Base-by-base conservation (phyloP, 2,329 filamentous ascomycete species). In the Penicillium sp. region DNA sequence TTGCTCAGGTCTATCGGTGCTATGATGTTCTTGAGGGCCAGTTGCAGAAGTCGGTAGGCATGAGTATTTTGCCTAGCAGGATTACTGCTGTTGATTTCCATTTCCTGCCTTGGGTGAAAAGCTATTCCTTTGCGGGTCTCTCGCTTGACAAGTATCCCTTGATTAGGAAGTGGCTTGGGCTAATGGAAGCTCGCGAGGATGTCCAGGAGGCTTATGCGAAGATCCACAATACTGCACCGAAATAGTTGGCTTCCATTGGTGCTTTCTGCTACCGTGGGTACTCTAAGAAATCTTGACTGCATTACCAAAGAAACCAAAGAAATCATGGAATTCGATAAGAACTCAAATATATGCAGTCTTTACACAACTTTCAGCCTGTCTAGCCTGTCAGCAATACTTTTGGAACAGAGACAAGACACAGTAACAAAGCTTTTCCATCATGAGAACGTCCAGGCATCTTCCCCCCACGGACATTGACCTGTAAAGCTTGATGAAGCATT, bases 11-110 rank as follows among this genome's bases (percentile, higher is more conserved):
- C 1, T 71, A 76, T 26, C 71, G 77, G n/a, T 78, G 74, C 62
- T 79, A 72, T 47, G 69, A 70, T 46, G 72, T 80, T 3, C 66
- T 79, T 0, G 77, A 79, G 24, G 72, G 62, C 1, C 76, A 79
- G 56, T 60, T 79, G 47, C 66, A 71, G 61, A 77, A 75, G 57
- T 70, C 69, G 11, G 65, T 59, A 2, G 76, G 75, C 1, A 54
- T 64, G 26, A 79, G 72, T 51, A 69, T 79, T 31, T 51, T 79
- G 24, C 71, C 71, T 2, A 68, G 72, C 3, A 68, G 70, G 0
- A 57, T 73, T 31, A 75, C 68, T 22, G 74, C 74, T 1, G 76
- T 78, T 2, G 77, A 79, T 58, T 66, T 73, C 39, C 76, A 79
- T 58, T 77, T 75, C 48, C 72, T 78, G 57, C 72, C 74, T 4